phyloP scores from a whole-genome alignment of 2,329 filamentous ascomycete species.

The Cryphonectria carpinicola region DNA sequence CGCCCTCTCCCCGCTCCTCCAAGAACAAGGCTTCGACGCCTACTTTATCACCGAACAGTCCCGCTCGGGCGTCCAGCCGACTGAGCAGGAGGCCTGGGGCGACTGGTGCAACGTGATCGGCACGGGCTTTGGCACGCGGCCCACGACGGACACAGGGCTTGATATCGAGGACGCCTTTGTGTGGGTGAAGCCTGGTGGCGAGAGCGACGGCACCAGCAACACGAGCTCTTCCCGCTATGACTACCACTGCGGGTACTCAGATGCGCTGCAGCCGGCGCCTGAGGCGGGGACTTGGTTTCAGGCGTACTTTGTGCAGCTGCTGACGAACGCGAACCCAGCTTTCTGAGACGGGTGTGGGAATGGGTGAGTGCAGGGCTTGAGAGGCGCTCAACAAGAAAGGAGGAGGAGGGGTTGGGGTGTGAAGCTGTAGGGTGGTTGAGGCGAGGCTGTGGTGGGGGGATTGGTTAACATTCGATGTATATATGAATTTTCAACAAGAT shows the following conservation, averaged over 20 bases:
- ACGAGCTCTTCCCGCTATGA: conserved; percentile 56
- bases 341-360: conserved; percentile 40
- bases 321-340: conserved; percentile 58
- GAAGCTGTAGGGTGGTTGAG: no score
- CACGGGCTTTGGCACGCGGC: conserved; percentile 61
- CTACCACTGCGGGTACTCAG: conserved; percentile 53
- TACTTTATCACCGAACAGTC: conserved; percentile 56
- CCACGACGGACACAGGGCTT: conserved; percentile 64
- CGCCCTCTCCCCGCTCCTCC: conserved; percentile 68
- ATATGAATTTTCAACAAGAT: not conserved
- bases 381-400: not conserved
- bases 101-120: conserved; percentile 70
- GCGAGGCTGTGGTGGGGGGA: not conserved
- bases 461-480: conserved; percentile 3
- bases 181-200: conserved; percentile 71
- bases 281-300: conserved; percentile 73
- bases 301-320: conserved; percentile 61
- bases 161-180: conserved; percentile 67
- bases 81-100: conserved; percentile 62
- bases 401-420: not conserved
- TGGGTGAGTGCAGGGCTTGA: not conserved
- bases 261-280: conserved; percentile 65
- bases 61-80: conserved; percentile 61
- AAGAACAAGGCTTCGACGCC: conserved; percentile 48
- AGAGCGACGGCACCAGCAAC: conserved; percentile 57